Percentiles rank a stretch among this genome's conserved stretches.
phyloP scores from a whole-genome alignment of 345 rosid species.

The Aquilaria sinensis region DNA sequence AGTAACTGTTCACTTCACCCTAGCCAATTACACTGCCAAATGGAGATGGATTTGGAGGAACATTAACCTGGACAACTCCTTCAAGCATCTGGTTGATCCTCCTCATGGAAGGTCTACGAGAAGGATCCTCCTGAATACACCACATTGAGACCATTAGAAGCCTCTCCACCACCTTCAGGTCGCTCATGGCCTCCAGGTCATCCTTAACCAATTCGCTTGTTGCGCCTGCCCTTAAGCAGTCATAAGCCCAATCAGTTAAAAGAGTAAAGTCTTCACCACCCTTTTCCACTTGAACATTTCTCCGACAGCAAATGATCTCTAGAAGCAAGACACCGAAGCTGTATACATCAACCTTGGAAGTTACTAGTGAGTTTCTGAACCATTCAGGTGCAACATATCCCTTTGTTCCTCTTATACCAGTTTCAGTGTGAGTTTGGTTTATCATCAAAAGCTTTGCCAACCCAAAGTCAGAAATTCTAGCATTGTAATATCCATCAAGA shows the following conservation, averaged over 20 bases:
- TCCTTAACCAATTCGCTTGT: constrained; percentile 22
- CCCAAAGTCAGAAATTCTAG: constrained; percentile 42
- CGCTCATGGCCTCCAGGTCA: constrained; percentile 15
- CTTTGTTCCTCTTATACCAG: constrained; percentile 36
- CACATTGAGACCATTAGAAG: constrained; percentile 31
- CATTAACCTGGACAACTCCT: constrained; percentile 27
- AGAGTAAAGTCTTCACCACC: constrained; percentile 21
- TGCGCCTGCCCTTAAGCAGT: constrained; percentile 28
- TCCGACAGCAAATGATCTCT: constrained; percentile 31
- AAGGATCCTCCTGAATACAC: constrained; percentile 39
- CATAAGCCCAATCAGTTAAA: constrained; percentile 28
- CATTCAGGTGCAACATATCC: constrained; percentile 50
- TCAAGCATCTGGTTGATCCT: constrained; percentile 39
- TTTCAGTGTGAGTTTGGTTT: constrained; percentile 37
- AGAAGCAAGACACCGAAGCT: constrained; percentile 39
- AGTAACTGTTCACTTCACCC: no score
- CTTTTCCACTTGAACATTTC: constrained; percentile 12
- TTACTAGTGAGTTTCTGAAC: constrained; percentile 34
- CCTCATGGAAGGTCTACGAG: constrained; percentile 30
- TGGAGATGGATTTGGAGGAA: constrained; percentile 21
- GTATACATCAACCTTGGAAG: constrained; percentile 37
- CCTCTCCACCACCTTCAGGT: constrained; percentile 10
- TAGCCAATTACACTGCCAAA: no score
- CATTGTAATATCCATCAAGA: constrained; percentile 27
- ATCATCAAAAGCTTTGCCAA: constrained; percentile 36